Conservation (phyloP, 805 yeast species). For the Teunomyces atbi region DNA sequence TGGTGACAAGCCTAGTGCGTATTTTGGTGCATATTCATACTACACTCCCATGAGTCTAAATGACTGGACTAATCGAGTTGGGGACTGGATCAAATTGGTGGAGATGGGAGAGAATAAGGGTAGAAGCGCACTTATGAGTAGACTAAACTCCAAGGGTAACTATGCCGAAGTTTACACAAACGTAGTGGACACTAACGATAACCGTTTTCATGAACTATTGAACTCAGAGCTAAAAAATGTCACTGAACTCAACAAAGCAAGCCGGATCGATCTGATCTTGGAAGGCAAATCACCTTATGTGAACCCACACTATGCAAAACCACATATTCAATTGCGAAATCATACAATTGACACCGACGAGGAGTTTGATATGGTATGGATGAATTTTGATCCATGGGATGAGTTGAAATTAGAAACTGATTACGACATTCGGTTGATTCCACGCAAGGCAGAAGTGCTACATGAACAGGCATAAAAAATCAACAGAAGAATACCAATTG, state of each 20-base stretch:
- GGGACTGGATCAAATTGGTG: conserved; percentile 7
- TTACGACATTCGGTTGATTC: conserved; percentile 39
- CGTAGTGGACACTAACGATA: conserved; percentile 23
- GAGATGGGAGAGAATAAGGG: conserved; percentile 1
- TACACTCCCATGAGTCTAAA: conserved; percentile 49
- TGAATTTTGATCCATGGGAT: conserved; percentile 46
- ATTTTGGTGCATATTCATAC: conserved; percentile 67
- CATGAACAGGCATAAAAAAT: background rate
- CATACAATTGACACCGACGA: conserved; percentile 37
- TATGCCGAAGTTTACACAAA: conserved; percentile 30
- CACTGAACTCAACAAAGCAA: conserved; percentile 36
- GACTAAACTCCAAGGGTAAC: conserved; percentile 19
- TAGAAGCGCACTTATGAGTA: conserved; percentile 9
- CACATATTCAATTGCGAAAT: conserved; percentile 37
- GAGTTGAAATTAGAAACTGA: conserved; percentile 40
- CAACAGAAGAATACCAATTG: background rate
- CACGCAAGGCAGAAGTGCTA: conserved; percentile 17
- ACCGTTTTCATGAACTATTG: conserved; percentile 19
- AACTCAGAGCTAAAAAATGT: conserved; percentile 28
- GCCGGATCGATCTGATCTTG: conserved; percentile 30
- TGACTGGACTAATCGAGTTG: conserved; percentile 31
- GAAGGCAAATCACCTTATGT: conserved; percentile 29
- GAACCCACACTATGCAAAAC: conserved; percentile 32
- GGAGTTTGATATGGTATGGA: conserved; percentile 45
- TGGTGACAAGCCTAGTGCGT: conserved; percentile 50